phyloP scores from a whole-genome alignment of 2,329 filamentous ascomycete species.

The Cytospora mali region DNA sequence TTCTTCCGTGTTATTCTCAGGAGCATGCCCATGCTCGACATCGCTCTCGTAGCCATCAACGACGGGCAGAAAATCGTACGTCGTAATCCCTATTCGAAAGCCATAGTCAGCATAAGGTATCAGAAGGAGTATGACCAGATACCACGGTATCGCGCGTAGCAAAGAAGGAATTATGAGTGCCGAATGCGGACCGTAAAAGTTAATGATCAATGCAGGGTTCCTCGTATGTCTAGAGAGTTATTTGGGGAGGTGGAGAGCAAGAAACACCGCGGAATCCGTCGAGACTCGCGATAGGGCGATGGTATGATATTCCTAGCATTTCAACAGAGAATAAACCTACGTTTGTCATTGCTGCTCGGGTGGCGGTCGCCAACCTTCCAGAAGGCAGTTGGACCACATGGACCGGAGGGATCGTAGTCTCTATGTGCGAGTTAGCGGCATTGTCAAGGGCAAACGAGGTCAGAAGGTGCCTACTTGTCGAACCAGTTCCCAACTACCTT shows the following conservation, averaged over 20 bases:
- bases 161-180: no score
- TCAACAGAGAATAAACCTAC: constrained; percentile 34
- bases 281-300: no score
- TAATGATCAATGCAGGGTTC: no score
- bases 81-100: constrained; percentile 17
- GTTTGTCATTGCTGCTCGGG: constrained; percentile 35
- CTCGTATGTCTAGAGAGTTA: no score
- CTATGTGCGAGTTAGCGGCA: constrained; percentile 38
- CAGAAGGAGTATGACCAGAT: neutral
- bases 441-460: neutral
- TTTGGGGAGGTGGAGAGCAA: no score
- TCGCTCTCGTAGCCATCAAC: constrained; percentile 26
- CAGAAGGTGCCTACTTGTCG: constrained; percentile 55
- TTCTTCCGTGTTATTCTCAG: neutral
- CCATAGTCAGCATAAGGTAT: constrained; percentile 24
- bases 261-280: no score
- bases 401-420: constrained; percentile 68
- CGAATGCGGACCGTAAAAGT: no score
- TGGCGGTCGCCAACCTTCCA: constrained; percentile 69
- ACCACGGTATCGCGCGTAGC: neutral
- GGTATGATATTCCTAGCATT: no score
- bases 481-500: constrained; percentile 78
- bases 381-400: constrained; percentile 74
- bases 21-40: neutral
- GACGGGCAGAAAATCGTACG: constrained; percentile 30